These are phyloP conservation scores for Aspergillus pseudonomiae DNA, from an alignment of 2,329 filamentous ascomycete genomes.

Conservation along the genomic window DNA sequence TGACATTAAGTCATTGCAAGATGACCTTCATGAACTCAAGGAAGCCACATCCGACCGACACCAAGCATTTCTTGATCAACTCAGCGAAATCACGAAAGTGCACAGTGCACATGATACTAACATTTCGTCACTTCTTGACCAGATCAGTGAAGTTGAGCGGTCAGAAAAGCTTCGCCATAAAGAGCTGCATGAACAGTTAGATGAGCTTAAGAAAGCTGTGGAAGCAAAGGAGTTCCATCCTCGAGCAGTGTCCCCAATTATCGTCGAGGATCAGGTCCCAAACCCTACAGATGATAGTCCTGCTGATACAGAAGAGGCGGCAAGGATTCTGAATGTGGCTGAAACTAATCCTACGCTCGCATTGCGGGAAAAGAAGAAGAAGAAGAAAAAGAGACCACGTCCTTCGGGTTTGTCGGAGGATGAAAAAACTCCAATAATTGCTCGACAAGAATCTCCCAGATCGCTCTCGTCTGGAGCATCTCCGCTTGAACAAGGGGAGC, in stretches of 20 bases:
- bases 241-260: not conserved
- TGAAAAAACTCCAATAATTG: not conserved
- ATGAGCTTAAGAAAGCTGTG: constrained; percentile 8
- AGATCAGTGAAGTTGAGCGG: constrained; percentile 10
- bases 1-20: constrained; percentile 11
- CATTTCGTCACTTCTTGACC: constrained; percentile 12
- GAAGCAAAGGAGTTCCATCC: not conserved
- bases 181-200: constrained; percentile 10
- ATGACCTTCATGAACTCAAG: constrained; percentile 11
- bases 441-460: constrained; percentile 10
- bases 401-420: constrained; percentile 8
- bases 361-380: constrained; percentile 12
- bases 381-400: constrained; percentile 17
- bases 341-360: constrained; percentile 12
- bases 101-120: not conserved
- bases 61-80: constrained; percentile 7
- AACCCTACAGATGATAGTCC: not conserved
- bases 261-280: not conserved
- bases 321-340: not conserved
- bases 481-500: not conserved
- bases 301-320: not conserved
- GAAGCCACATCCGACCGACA: not conserved
- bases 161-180: not conserved
- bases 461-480: constrained; percentile 1
- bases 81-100: constrained; percentile 2